Evolutionary conservation across 129 eudicot species (phyloP).

Genomic region (Sambucus nigra): DNA sequence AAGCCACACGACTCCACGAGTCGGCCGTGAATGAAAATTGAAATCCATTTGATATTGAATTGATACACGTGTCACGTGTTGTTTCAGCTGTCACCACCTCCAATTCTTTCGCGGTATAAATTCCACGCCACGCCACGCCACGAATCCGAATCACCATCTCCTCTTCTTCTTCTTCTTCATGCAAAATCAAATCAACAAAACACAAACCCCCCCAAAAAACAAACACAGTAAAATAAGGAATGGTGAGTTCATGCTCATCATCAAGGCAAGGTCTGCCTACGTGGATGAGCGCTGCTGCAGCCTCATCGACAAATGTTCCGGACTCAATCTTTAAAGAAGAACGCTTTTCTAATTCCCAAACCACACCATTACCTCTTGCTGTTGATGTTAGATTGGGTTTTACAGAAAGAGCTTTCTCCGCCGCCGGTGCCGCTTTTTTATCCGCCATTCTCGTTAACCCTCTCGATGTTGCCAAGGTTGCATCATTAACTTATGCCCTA

Average conservation of each 20-base stretch:
- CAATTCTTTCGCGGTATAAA: constrained; percentile 28
- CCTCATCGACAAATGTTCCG: constrained; percentile 7
- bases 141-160: constrained; percentile 31
- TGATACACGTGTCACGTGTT: too few relatives aligned
- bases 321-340: constrained; percentile 8
- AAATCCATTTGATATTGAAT: too few relatives aligned
- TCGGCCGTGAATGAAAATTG: too few relatives aligned
- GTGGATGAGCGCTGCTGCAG: constrained; percentile 22
- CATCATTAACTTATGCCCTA: not conserved
- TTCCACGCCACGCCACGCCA: constrained; percentile 60
- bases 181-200: not conserved
- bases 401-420: constrained; percentile 61
- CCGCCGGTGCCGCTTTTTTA: constrained; percentile 78
- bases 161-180: not conserved
- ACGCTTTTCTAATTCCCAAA: not conserved
- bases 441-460: constrained; percentile 87
- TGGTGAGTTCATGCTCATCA: constrained; percentile 15
- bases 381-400: constrained; percentile 38
- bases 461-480: constrained; percentile 91
- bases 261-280: constrained; percentile 23
- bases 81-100: constrained; percentile 1
- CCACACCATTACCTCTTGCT: not conserved
- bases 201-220: not conserved
- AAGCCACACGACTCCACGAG: too few relatives aligned
- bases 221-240: not conserved